phyloP scores from a whole-genome alignment of 345 rosid genomes.

The Eucalyptus tenuipes region DNA sequence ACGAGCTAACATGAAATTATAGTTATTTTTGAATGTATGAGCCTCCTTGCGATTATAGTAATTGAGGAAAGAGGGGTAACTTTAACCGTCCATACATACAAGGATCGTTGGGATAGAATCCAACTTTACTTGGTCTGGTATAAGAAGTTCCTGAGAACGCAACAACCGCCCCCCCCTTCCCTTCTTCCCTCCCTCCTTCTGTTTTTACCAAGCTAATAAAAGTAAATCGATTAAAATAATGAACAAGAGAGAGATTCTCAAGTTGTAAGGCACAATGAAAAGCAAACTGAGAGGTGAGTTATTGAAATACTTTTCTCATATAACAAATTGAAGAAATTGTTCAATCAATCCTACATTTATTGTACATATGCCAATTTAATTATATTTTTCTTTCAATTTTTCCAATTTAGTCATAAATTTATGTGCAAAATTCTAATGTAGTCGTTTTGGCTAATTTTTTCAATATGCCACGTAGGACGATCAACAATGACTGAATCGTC shows the following conservation, averaged over 20 bases:
- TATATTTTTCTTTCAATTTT: too few species aligned
- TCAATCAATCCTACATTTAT: not conserved
- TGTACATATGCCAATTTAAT: not conserved
- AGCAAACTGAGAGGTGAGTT: not conserved
- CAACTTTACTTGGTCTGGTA: not conserved
- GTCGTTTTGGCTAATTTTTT: not conserved
- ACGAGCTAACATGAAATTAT: not conserved
- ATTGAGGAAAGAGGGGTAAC: not conserved
- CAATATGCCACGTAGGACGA: too few species aligned
- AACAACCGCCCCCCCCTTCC: not conserved
- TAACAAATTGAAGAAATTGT: not conserved
- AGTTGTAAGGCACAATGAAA: not conserved
- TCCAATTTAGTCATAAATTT: too few species aligned
- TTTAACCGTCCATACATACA: not conserved
- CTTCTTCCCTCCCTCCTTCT: too few species aligned
- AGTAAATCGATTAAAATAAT: not conserved
- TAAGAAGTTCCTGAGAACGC: not conserved
- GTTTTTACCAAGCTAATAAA: not conserved
- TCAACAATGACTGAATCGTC: too few species aligned
- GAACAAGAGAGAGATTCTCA: not conserved
- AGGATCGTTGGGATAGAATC: not conserved
- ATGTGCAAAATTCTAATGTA: accelerated
- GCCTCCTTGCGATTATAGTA: not conserved
- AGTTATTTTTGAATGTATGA: not conserved
- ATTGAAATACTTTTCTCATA: too few species aligned